These are phyloP conservation scores for Lachancea waltii DNA, from an alignment of 805 yeast genomes.

Conservation along the genomic window DNA sequence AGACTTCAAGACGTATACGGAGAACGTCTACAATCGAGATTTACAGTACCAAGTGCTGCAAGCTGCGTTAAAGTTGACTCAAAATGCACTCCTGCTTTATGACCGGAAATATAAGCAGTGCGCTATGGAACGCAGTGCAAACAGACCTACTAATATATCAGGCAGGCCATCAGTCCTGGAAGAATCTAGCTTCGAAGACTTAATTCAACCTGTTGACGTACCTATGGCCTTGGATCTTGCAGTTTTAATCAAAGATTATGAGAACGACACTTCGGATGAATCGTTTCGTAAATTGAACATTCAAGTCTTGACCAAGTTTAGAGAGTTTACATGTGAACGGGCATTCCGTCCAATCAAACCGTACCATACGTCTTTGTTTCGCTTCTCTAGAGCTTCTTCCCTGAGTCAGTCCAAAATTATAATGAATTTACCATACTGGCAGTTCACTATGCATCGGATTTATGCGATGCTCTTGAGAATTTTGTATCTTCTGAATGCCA, in stretches of 20 bases:
- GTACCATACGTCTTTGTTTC: slow-evolving; percentile 25
- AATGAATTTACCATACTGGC: slow-evolving; percentile 33
- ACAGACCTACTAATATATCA: slow-evolving; percentile 28
- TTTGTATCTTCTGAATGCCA: slow-evolving; percentile 15
- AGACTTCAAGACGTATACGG: slow-evolving; percentile 12
- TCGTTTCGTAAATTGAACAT: slow-evolving; percentile 26
- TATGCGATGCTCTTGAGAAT: slow-evolving; percentile 31
- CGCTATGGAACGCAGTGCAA: slow-evolving; percentile 27
- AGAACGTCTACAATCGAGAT: slow-evolving; percentile 21
- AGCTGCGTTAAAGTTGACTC: slow-evolving; percentile 20
- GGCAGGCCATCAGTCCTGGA: slow-evolving; percentile 28
- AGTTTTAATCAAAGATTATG: slow-evolving; percentile 29
- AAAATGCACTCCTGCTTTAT: slow-evolving; percentile 28
- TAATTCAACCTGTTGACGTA: slow-evolving; percentile 31
- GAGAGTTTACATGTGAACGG: slow-evolving; percentile 21
- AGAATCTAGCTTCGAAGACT: slow-evolving; percentile 26
- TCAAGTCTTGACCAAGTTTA: slow-evolving; percentile 26
- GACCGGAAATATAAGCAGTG: slow-evolving; percentile 28
- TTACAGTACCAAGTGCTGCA: slow-evolving; percentile 26
- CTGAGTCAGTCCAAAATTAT: slow-evolving; percentile 15
- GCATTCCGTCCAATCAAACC: slow-evolving; percentile 19
- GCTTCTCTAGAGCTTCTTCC: slow-evolving; percentile 18
- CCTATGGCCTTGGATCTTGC: slow-evolving; percentile 26
- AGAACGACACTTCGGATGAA: slow-evolving; percentile 20
- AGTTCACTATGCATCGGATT: slow-evolving; percentile 42